These are phyloP conservation scores for Colletotrichum chrysophilum DNA, from an alignment of 2,329 filamentous ascomycete species.

Conservation along the genomic window DNA sequence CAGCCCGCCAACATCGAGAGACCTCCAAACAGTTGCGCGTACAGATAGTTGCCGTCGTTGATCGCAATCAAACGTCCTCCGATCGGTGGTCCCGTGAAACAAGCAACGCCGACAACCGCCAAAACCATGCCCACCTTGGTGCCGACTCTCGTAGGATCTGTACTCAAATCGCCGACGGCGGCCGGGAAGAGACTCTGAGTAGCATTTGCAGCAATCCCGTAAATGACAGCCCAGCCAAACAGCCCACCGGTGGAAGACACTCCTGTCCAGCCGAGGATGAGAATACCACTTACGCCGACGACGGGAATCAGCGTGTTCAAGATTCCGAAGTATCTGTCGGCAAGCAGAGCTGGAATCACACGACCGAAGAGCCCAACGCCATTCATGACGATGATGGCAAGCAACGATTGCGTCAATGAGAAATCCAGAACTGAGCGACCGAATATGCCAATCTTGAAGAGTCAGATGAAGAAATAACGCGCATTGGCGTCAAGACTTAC, in stretches of 20 bases:
- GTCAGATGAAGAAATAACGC: not conserved
- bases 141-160: not conserved
- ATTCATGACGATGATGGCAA: not conserved
- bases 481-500: not conserved
- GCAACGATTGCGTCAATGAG: not conserved
- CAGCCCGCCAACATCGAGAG: not conserved
- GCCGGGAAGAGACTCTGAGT: not conserved
- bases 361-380: not conserved
- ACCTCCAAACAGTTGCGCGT: not conserved
- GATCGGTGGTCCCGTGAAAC: not conserved
- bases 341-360: not conserved
- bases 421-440: not conserved
- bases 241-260: not conserved
- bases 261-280: not conserved
- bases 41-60: not conserved
- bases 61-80: not conserved
- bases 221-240: not conserved
- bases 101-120: not conserved
- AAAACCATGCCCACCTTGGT: not conserved
- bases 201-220: not conserved
- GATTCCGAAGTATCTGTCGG: not conserved
- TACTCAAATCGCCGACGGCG: not conserved
- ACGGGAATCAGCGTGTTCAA: not conserved
- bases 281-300: not conserved
- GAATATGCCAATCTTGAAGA: not conserved